Evolutionary conservation across 805 yeast genomes (phyloP), one percentile per base, ranked within the genome.

Genomic region (Ogataea pilisensis): DNA sequence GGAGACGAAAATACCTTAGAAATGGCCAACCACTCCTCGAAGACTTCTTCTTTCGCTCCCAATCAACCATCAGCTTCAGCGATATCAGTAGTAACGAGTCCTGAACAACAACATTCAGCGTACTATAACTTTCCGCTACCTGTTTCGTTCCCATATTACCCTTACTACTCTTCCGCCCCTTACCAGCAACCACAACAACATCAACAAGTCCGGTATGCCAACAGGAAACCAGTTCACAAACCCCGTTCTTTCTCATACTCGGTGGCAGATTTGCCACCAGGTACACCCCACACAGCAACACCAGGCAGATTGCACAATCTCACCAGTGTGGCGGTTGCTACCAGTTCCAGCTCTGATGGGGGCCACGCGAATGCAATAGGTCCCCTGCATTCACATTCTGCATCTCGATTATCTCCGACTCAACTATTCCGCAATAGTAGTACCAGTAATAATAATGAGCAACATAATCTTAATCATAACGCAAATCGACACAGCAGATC

Each of bases 121-220:
- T 22, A 22, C 11, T 11, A 22, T 22, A 8, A 22, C 26, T 11
- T 11, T 11, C 26, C 7, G 9, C 26, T 11, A 7, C 26, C 26
- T 22, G 26, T 22, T 7, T 11, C 26, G 7, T 8, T 27, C n/a
- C 39, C 44, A 4, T 43, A 38, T 34, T 41, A 40, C 29, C 41
- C 47, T 1, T 43, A 38, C 35, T 46, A 43, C 31, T 31, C 41
- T 45, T 40, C 25, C 28, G 31, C 21, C 18, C 31, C 31, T 24
- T 41, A 39, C 36, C 37, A 42, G 24, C 35, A 24, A 22, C 41
- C 27, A 29, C 43, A n/a, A 34, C 37, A 28, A 9, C 39, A 31
- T 14, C 37, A 18, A 7, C 32, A 22, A 22, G 14, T 9, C 37
- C 29, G 24, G 38, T 19, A 30, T 6, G 4, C 18, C 29, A 22